Percentiles rank a stretch among this genome's conserved stretches.
These are phyloP conservation scores for Xenoacremonium recifei DNA, from an alignment of 2,329 filamentous ascomycete species.

Conservation along the genomic window DNA sequence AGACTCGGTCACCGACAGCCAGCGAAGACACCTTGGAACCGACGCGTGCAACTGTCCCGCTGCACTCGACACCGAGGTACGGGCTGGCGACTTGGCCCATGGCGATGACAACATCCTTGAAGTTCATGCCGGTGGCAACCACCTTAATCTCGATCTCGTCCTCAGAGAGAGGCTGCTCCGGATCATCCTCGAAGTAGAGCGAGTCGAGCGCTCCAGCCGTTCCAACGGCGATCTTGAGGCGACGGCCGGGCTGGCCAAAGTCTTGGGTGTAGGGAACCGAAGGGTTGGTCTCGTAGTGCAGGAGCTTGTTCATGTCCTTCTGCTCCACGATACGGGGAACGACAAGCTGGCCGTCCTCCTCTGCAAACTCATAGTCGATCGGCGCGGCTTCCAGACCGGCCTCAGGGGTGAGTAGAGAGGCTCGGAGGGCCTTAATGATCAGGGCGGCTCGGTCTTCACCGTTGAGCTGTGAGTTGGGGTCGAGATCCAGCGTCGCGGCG, in stretches of 20 bases:
- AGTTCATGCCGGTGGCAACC: conserved; percentile 44
- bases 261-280: conserved; percentile 28
- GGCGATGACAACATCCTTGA: conserved; percentile 44
- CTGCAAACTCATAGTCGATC: conserved; percentile 29
- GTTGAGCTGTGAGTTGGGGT: conserved; percentile 33
- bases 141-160: conserved; percentile 44
- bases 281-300: conserved; percentile 24
- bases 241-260: conserved; percentile 37
- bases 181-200: conserved; percentile 39
- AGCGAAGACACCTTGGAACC: conserved; percentile 7
- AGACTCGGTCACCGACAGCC: conserved; percentile 3
- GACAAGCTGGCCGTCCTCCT: conserved; percentile 24
- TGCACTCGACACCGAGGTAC: conserved; percentile 39
- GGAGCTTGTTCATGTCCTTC: conserved; percentile 22
- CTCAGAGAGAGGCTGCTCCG: conserved; percentile 24
- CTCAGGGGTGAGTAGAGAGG: conserved; percentile 15
- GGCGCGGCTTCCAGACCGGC: conserved; percentile 12
- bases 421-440: conserved; percentile 26
- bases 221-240: conserved; percentile 37
- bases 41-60: conserved; percentile 35
- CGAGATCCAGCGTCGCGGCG: conserved; percentile 45
- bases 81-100: conserved; percentile 36
- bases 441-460: conserved; percentile 29
- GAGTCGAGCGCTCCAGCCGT: conserved; percentile 38
- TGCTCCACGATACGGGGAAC: conserved; percentile 29